A percentile compares a stretch with the other conserved stretches of the same genome.
These are phyloP conservation scores for Citrus trifoliata DNA, from an alignment of 345 rosid genomes.

Conservation along the genomic window DNA sequence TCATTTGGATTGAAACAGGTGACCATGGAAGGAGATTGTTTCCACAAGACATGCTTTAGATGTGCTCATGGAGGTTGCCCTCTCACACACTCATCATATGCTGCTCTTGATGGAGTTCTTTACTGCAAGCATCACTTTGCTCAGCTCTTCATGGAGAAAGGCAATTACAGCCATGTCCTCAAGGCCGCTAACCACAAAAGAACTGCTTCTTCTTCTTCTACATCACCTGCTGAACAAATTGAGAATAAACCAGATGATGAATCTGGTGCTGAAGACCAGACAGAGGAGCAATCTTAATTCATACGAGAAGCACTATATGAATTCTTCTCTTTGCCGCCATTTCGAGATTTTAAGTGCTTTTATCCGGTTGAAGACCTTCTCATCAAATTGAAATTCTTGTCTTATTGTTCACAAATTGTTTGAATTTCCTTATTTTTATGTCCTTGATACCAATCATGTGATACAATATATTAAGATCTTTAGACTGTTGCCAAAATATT, in stretches of 20 bases:
- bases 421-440: neutral
- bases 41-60: slow-evolving; percentile 92
- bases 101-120: slow-evolving; percentile 79
- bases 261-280: neutral
- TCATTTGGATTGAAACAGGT: slow-evolving; percentile 34
- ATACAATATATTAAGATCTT: slow-evolving; percentile 2
- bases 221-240: slow-evolving; percentile 47
- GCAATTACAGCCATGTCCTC: slow-evolving; percentile 81
- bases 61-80: slow-evolving; percentile 94
- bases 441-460: slow-evolving; percentile 3
- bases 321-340: neutral
- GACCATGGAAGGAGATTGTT: slow-evolving; percentile 88
- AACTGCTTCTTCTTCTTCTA: slow-evolving; percentile 39
- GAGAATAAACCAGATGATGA: slow-evolving; percentile 19
- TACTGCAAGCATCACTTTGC: slow-evolving; percentile 97
- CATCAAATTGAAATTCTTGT: slow-evolving; percentile 4
- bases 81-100: slow-evolving; percentile 91
- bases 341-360: neutral
- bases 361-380: neutral
- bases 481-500: neutral
- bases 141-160: slow-evolving; percentile 95
- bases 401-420: slow-evolving; percentile 10
- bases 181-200: slow-evolving; percentile 65
- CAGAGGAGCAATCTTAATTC: slow-evolving; percentile 12
- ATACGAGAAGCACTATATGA: neutral